Evolutionary conservation across 305 asterid genomes (phyloP).

Genomic region (Plantago coronopus): DNA sequence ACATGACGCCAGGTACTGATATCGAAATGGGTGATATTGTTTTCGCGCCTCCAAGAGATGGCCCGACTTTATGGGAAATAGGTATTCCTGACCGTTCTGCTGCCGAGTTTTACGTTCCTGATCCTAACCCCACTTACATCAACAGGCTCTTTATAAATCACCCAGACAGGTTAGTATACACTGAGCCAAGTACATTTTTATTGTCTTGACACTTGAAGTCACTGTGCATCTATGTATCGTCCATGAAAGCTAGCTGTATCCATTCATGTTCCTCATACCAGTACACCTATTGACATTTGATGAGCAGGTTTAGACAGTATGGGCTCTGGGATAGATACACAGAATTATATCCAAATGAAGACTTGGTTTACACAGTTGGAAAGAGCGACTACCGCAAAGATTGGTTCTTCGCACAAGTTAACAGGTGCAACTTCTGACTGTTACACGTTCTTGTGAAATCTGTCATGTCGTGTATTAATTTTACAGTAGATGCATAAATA

Average conservation of each 20-base stretch:
- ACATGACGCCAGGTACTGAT: slow-evolving; percentile 41
- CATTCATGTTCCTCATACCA: slow-evolving; percentile 2
- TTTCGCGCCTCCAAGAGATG: slow-evolving; percentile 79
- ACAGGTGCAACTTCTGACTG: slow-evolving; percentile 42
- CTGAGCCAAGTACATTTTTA: background rate
- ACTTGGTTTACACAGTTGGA: slow-evolving; percentile 74
- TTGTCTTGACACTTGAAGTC: background rate
- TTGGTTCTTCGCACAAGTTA: slow-evolving; percentile 87
- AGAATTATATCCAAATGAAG: slow-evolving; percentile 61
- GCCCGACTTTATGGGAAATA: slow-evolving; percentile 93
- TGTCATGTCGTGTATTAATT: background rate
- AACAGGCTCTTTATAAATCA: slow-evolving; percentile 63
- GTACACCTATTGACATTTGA: slow-evolving; percentile 5
- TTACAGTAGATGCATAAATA: too few relatives aligned
- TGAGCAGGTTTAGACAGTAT: slow-evolving; percentile 75
- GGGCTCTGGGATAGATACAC: slow-evolving; percentile 89
- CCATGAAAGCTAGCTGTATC: background rate
- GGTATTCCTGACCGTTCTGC: slow-evolving; percentile 92
- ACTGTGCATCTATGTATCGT: background rate
- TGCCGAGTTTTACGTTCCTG: slow-evolving; percentile 78
- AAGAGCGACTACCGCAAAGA: slow-evolving; percentile 69
- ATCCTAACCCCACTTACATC: slow-evolving; percentile 69
- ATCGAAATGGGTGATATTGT: slow-evolving; percentile 57
- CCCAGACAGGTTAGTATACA: slow-evolving; percentile 53
- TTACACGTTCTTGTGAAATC: background rate